Base-by-base conservation (phyloP, 345 rosid species). In the Murraya paniculata region DNA sequence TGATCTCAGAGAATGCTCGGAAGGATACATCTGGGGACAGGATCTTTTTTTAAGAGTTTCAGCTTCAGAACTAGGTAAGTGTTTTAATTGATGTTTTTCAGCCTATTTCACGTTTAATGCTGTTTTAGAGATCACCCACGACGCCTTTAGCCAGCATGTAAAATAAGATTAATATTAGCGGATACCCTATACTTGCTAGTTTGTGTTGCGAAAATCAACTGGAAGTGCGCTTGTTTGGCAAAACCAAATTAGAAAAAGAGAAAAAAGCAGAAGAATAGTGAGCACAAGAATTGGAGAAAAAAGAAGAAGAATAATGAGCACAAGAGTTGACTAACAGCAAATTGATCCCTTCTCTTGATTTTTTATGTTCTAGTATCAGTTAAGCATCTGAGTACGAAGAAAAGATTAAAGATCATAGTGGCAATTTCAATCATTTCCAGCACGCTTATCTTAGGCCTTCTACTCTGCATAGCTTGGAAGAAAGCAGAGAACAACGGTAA, bases 21-120 rank as follows among this genome's bases (percentile, higher is more conserved):
- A 57, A 25, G 10, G 21, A 55, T 72, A 31, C 64, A 72, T 53
- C 61, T 70, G 64, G 11, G 84, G 81, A 50, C 88, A 84, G 31
- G 82, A 80, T 35, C 36, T 87, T 56, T 81, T 81, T 11, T 9
- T 85, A n/a, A 64, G 82, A 48, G 45, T 85, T 53, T 27, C 78
- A 11, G 69, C 74, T 38, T 78, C 86, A 19, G 69, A 77, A 22
- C 31, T 79, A 58, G 86, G 88, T 81, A 79, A 50, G 58, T 75
- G 69, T 45, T 19, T 45, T 64, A 4, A 31, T 48, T 50, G 19
- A 48, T 56, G 21, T 22, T 31, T 19, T 55, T 1, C 64, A 33
- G 22, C 28, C 22, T 55, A 21, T 53, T 56, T 72, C 30, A 22
- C 11, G 7, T 72, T 50, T 9, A 72, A 22, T 18, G 22, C 48